phyloP scores from a whole-genome alignment of 2,329 filamentous ascomycete genomes.

The Neofusicoccum kwambonambiense region DNA sequence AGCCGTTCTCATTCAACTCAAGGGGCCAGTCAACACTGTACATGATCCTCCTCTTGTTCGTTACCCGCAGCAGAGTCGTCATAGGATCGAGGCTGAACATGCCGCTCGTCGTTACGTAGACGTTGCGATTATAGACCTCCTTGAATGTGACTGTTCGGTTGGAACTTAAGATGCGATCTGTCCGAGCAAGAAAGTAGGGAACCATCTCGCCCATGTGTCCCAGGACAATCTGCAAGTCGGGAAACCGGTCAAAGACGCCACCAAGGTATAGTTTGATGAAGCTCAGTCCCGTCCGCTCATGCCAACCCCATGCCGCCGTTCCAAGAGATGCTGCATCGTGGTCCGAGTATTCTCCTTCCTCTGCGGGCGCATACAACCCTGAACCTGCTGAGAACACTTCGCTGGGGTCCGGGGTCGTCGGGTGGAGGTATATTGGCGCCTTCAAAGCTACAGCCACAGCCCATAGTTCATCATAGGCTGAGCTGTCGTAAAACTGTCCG shows the following conservation, averaged over 20 bases:
- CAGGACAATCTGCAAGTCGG: constrained; percentile 54
- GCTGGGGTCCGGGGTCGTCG: neutral
- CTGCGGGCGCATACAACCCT: neutral
- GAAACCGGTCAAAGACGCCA: constrained; percentile 57
- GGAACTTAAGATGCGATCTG: constrained; percentile 26
- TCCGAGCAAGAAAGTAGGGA: constrained; percentile 55
- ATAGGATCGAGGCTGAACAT: constrained; percentile 53
- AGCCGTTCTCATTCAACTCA: constrained; percentile 47
- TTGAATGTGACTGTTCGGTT: constrained; percentile 36
- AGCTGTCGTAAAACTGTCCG: neutral
- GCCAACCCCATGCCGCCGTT: constrained; percentile 51
- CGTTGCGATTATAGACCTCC: constrained; percentile 55
- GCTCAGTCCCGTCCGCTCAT: constrained; percentile 50
- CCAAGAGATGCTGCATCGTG: constrained; percentile 36
- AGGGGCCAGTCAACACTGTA: constrained; percentile 62
- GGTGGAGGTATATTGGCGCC: neutral
- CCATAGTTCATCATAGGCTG: neutral
- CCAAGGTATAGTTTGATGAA: constrained; percentile 51
- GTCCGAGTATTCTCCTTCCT: constrained; percentile 36
- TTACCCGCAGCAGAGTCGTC: constrained; percentile 43
- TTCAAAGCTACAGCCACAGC: neutral
- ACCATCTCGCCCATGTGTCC: constrained; percentile 55
- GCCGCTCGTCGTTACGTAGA: constrained; percentile 59
- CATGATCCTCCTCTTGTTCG: constrained; percentile 51
- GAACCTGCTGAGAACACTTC: neutral